A percentile compares a stretch with the other conserved stretches of the same genome.
These are phyloP conservation scores for Carallia brachiata DNA, from an alignment of 345 rosid species.

Conservation along the genomic window DNA sequence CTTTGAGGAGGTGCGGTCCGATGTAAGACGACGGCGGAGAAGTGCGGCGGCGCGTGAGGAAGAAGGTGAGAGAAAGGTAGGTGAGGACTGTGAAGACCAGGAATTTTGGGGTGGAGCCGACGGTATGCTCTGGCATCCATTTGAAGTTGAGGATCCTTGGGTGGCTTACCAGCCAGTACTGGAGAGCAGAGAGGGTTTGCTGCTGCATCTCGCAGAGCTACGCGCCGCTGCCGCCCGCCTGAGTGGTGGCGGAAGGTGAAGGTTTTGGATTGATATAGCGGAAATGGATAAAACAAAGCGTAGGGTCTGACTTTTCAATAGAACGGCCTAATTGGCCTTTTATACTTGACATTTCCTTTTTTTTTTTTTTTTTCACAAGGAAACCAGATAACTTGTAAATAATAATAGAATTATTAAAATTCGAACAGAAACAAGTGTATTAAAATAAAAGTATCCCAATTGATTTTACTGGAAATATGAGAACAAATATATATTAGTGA, in stretches of 20 bases:
- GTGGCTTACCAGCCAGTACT: conserved; percentile 57
- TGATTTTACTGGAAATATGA: too few relatives aligned
- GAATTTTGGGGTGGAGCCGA: conserved; percentile 56
- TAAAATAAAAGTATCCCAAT: too few relatives aligned
- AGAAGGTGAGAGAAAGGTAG: conserved; percentile 53
- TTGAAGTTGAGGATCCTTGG: conserved; percentile 51
- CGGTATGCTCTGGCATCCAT: conserved; percentile 56
- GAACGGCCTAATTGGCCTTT: too few relatives aligned
- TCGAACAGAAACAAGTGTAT: too few relatives aligned
- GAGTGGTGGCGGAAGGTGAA: background rate
- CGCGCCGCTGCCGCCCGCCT: conserved; percentile 10
- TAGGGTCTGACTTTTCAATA: too few relatives aligned
- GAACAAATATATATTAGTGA: too few relatives aligned
- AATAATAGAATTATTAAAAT: too few relatives aligned
- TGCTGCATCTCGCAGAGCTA: conserved; percentile 2
- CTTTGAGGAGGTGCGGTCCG: conserved; percentile 49
- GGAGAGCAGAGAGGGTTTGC: conserved; percentile 28
- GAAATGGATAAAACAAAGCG: too few relatives aligned
- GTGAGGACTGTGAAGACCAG: conserved; percentile 40
- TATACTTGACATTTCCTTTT: too few relatives aligned
- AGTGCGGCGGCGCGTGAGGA: conserved; percentile 36
- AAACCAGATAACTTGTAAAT: too few relatives aligned
- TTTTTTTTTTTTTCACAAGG: too few relatives aligned
- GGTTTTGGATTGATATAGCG: too few relatives aligned
- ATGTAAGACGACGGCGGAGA: conserved; percentile 25